Base-by-base conservation (phyloP, 139 green algal genomes). In the Desmodesmus armatus region DNA sequence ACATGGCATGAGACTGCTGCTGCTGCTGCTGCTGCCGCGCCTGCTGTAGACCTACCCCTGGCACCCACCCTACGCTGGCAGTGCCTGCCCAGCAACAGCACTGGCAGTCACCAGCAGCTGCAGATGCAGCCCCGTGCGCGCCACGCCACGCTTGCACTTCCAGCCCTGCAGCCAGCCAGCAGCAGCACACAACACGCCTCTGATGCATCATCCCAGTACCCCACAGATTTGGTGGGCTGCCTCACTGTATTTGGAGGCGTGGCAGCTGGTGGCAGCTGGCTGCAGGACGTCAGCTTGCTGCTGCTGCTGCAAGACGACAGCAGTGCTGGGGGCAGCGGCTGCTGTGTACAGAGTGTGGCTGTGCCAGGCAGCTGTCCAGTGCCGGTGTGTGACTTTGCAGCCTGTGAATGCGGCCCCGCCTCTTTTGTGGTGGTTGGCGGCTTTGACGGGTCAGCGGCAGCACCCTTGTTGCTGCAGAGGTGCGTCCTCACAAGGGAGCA, bases 171-270 rank as follows among this genome's bases (percentile, higher is more conserved):
- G 43, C 72, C 43, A 40, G 13, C 44, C 9, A 88, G 60, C 77
- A 74, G 47, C 63, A 25, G 19, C 75, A 47, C 40, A 49, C 19
- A 62, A 63, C 62, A 63, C 53, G 39, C 27, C 63, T 7, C 29
- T 63, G 39, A 51, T 33, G n/a, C n/a, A n/a, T n/a, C n/a, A n/a
- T n/a, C n/a, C n/a, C n/a, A n/a, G n/a, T n/a, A n/a, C n/a, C n/a
- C 35, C 23, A 33, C 39, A 23, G 15, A 66, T 55, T 3, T n/a
- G n/a, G n/a, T n/a, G 15, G 81, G 66, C 29, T 71, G 76, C 19
- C 66, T 91, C 81, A 43, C 87, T 40, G 88, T 91, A 67, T 89
- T 84, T 70, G 88, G 88, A 0, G 88, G 88, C 35, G 80, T 88
- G 37, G 23, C 39, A 19, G 82, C n/a, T n/a, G n/a, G 81, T 13